These are phyloP conservation scores for Populus alba DNA, from an alignment of 345 rosid genomes.

Conservation along the genomic window DNA sequence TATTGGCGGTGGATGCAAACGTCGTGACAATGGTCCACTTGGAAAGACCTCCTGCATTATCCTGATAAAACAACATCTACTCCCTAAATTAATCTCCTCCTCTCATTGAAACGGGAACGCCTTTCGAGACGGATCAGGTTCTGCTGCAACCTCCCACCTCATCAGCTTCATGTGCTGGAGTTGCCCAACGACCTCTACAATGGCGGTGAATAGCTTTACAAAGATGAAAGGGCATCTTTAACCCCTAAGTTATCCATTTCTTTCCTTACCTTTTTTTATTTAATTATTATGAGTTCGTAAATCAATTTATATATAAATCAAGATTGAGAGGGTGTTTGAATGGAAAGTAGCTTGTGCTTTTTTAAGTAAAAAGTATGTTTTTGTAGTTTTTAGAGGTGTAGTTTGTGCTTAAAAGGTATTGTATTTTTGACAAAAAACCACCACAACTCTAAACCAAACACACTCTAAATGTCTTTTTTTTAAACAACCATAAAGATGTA, in stretches of 20 bases:
- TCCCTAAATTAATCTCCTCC: slow-evolving; percentile 9
- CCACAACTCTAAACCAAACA: no score
- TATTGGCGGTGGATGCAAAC: not conserved
- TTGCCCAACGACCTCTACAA: slow-evolving; percentile 10
- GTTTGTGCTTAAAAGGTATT: no score
- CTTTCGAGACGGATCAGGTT: slow-evolving; percentile 58
- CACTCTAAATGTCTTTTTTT: no score
- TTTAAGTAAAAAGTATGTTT: no score
- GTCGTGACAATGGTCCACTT: slow-evolving; percentile 16
- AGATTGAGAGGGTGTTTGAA: no score
- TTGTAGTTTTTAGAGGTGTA: no score
- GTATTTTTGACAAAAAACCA: no score
- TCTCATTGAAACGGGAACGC: slow-evolving; percentile 38
- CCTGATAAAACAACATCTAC: slow-evolving; percentile 17
- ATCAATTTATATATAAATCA: no score
- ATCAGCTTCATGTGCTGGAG: slow-evolving; percentile 37
- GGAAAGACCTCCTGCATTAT: slow-evolving; percentile 3
- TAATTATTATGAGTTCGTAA: not conserved
- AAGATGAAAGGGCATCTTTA: not conserved
- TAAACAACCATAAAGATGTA: no score
- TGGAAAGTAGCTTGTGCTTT: no score
- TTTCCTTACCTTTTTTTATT: not conserved
- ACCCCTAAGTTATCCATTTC: not conserved
- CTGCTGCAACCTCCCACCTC: slow-evolving; percentile 9
- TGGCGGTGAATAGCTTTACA: not conserved